Evolutionary conservation across 1,284 basidiomycete species (phyloP).

Genomic region (Apiotrichum laibachii): DNA sequence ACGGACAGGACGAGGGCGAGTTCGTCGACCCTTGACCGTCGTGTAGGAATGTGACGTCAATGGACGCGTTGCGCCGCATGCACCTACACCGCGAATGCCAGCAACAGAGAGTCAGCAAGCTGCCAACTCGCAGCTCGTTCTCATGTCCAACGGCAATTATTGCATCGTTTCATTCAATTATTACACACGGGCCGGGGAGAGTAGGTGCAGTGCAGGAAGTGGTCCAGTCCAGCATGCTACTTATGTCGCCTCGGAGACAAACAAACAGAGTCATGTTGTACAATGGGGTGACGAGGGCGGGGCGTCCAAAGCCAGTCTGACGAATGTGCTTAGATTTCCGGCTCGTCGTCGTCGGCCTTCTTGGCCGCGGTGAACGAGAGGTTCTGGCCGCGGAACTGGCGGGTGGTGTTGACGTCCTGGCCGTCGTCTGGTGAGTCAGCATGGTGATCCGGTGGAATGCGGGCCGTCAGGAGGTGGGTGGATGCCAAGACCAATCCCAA

Average conservation of each 20-base stretch:
- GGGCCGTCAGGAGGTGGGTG: too few species aligned
- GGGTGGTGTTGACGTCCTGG: constrained; percentile 12
- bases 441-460: background rate
- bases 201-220: background rate
- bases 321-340: constrained; percentile 16
- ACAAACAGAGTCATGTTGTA: background rate
- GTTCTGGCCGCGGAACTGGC: constrained; percentile 25
- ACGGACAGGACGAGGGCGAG: too few species aligned
- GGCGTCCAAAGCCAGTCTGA: too few species aligned
- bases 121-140: too few species aligned
- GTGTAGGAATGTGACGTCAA: too few species aligned
- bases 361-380: constrained; percentile 15
- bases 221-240: background rate
- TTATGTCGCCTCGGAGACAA: background rate
- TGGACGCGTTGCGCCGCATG: too few species aligned
- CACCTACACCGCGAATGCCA: too few species aligned
- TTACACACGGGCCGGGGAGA: background rate
- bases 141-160: background rate
- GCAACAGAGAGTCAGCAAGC: too few species aligned
- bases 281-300: too few species aligned
- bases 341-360: constrained; percentile 24
- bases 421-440: constrained; percentile 9
- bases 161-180: background rate
- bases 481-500: too few species aligned
- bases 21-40: too few species aligned